phyloP scores from a whole-genome alignment of 345 rosid genomes.

The Citrus sp. region DNA sequence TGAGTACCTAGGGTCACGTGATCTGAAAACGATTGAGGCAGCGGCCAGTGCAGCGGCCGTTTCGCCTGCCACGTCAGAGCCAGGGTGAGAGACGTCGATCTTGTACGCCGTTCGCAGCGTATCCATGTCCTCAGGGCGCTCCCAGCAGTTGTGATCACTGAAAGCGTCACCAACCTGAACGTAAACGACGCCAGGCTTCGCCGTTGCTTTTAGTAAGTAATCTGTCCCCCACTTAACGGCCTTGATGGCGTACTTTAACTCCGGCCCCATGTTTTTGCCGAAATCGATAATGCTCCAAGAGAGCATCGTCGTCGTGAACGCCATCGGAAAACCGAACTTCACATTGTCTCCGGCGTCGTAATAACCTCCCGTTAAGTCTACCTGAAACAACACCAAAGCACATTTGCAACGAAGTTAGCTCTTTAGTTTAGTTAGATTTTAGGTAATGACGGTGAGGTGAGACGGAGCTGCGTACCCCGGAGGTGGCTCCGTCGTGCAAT shows the following conservation, averaged over 20 bases:
- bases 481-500: constrained; percentile 73
- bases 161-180: constrained; percentile 85
- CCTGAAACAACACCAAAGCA: constrained; percentile 27
- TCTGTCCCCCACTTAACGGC: constrained; percentile 87
- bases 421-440: not conserved
- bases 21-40: constrained; percentile 85
- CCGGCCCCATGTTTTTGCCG: constrained; percentile 79
- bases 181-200: constrained; percentile 54
- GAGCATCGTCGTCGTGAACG: constrained; percentile 84
- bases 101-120: constrained; percentile 75
- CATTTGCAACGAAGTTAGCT: not conserved
- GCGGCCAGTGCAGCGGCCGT: constrained; percentile 98
- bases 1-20: constrained; percentile 82
- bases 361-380: constrained; percentile 84
- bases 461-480: constrained; percentile 32
- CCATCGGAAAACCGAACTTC: constrained; percentile 97
- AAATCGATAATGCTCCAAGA: constrained; percentile 95
- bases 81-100: constrained; percentile 71
- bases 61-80: constrained; percentile 97
- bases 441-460: constrained; percentile 5
- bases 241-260: constrained; percentile 59
- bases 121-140: constrained; percentile 97
- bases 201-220: constrained; percentile 79
- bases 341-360: constrained; percentile 98
- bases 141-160: constrained; percentile 93